Conservation (phyloP, 2,329 filamentous ascomycete species). For the Diaporthe amygdali region DNA sequence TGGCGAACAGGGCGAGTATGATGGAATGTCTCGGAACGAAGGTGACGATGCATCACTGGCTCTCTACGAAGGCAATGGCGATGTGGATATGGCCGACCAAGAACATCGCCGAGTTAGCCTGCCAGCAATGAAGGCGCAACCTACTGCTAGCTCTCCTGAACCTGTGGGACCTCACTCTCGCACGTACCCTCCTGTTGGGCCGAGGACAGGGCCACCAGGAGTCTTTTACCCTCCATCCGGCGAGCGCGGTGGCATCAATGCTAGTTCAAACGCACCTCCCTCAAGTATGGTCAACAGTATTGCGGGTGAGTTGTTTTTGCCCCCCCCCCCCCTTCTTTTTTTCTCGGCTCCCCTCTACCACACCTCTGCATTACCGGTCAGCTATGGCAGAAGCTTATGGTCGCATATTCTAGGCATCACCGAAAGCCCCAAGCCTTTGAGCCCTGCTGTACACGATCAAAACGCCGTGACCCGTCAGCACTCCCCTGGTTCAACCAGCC, state of each 20-base stretch:
- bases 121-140: conserved; percentile 76
- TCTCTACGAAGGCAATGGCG: conserved; percentile 62
- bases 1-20: conserved; percentile 76
- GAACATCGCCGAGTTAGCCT: conserved; percentile 70
- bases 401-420: conserved; percentile 80
- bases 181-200: conserved; percentile 77
- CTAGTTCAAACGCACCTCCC: conserved; percentile 57
- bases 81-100: conserved; percentile 64
- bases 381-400: conserved; percentile 51
- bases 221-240: conserved; percentile 68
- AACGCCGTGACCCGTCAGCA: conserved; percentile 55
- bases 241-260: conserved; percentile 55
- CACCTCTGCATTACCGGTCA: conserved; percentile 51
- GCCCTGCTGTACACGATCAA: conserved; percentile 63
- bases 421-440: conserved; percentile 86
- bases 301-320: conserved; percentile 42
- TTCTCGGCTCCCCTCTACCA: background rate
- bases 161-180: conserved; percentile 66
- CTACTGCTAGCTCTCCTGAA: conserved; percentile 63
- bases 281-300: conserved; percentile 52
- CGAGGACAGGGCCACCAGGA: conserved; percentile 51
- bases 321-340: too few relatives aligned
- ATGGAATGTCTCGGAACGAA: conserved; percentile 54
- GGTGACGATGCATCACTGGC: conserved; percentile 64
- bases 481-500: conserved; percentile 69